Percentiles rank a stretch among this genome's conserved stretches.
phyloP scores from a whole-genome alignment of 1,284 basidiomycete genomes.

The Erythrobasidium hasegawianum region DNA sequence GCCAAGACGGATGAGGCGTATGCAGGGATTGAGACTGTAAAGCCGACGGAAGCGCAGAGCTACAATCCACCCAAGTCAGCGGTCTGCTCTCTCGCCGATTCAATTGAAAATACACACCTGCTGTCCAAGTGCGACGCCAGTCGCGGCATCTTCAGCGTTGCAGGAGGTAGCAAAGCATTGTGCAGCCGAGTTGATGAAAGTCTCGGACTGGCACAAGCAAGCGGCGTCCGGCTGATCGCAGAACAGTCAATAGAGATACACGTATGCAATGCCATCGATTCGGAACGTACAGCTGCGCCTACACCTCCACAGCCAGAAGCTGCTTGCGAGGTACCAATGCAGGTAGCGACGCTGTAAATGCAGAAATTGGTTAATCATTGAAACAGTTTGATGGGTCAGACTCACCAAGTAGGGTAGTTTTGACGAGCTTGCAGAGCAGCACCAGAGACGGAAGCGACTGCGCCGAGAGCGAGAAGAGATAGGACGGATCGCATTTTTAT shows the following conservation, averaged over 20 bases:
- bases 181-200: conserved; percentile 29
- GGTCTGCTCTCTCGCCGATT: neutral
- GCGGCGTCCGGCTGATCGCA: conserved; percentile 27
- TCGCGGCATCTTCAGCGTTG: conserved; percentile 17
- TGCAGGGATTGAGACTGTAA: conserved; percentile 18
- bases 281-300: conserved; percentile 10
- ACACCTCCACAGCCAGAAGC: neutral
- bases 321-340: conserved; percentile 3
- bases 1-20: conserved; percentile 13
- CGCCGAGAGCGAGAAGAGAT: conserved; percentile 13
- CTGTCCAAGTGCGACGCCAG: conserved; percentile 19
- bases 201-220: conserved; percentile 25
- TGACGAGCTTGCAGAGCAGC: conserved; percentile 24
- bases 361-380: no score
- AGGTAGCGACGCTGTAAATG: conserved; percentile 2
- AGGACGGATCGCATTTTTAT: conserved; percentile 16
- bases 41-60: conserved; percentile 26
- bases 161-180: conserved; percentile 23
- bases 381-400: no score
- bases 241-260: no score
- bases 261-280: no score
- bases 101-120: conserved; percentile 21
- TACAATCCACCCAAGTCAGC: neutral
- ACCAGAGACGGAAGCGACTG: conserved; percentile 16
- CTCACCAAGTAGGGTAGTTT: conserved; percentile 29